Conservation (phyloP, 306 rosid species). For the Gynostemma pentaphyllum region DNA sequence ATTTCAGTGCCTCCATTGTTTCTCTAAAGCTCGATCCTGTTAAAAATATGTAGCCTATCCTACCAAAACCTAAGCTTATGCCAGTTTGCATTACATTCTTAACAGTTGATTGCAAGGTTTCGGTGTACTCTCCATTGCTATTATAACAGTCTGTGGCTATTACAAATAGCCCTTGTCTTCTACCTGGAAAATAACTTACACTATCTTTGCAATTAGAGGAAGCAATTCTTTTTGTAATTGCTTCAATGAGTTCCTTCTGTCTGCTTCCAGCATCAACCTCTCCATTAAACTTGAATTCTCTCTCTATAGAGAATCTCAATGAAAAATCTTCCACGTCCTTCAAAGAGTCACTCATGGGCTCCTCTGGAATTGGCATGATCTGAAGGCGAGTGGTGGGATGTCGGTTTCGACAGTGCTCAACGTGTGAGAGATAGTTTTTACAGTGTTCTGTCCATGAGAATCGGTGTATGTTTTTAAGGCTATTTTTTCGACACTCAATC, state of each 20-base stretch:
- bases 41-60: conserved; percentile 37
- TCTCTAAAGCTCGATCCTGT: conserved; percentile 58
- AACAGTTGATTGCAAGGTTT: conserved; percentile 27
- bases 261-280: conserved; percentile 44
- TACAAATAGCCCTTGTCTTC: conserved; percentile 53
- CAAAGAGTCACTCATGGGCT: conserved; percentile 67
- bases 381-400: conserved; percentile 46
- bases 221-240: conserved; percentile 35
- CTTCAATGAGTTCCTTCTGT: conserved; percentile 64
- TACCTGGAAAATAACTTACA: conserved; percentile 42
- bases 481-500: conserved; percentile 66
- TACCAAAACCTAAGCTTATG: conserved; percentile 28
- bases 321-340: conserved; percentile 68
- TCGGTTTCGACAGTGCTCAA: conserved; percentile 50
- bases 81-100: conserved; percentile 34
- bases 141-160: conserved; percentile 57
- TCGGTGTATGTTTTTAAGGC: conserved; percentile 67
- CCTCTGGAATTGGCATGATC: conserved; percentile 49
- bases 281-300: conserved; percentile 36
- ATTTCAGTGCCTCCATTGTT: conserved; percentile 38
- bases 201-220: conserved; percentile 28
- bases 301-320: conserved; percentile 58
- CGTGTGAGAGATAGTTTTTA: conserved; percentile 64
- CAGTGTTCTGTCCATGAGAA: conserved; percentile 87
- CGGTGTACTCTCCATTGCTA: conserved; percentile 29